Base-by-base conservation (phyloP, 2,329 filamentous ascomycete genomes). In the Zarea fungicola region DNA sequence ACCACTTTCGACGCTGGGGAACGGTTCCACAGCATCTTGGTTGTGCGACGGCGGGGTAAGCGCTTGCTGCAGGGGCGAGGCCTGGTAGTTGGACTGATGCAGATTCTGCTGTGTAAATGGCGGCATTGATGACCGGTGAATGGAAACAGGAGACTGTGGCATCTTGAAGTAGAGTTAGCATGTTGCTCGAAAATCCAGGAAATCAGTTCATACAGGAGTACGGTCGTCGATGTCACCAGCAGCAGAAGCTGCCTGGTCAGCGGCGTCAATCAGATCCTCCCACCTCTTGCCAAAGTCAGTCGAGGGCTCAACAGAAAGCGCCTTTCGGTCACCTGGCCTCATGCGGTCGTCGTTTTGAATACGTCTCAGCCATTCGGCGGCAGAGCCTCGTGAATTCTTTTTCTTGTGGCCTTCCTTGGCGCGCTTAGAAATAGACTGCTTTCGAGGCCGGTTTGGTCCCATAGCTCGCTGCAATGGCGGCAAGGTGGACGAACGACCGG, bases 261-360 rank as follows among this genome's bases (percentile, higher is more conserved):
- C 92, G 45, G 92, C 92, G 67, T 96, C 91, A 56, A 97, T 95
- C 52, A 97, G 76, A 66, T 97, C 92, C 67, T 96, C 89, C 93
- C 92, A 97, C 60, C 92, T 80, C 71, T 93, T 95, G 56, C 89
- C 90, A 68, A 87, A 87, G 52, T 87, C 85, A 18, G 81, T 83
- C 49, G 85, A 80, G 21, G 91, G 90, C 67, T 96, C 92, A 35
- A 88, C 88, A 14, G 89, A 95, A 56, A 87, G 80, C 49, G 89
- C 88, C 69, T 96, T 95, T 54, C 88, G 80, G 59, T 89, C 83
- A 61, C 73, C 74, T 11, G 75, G 73, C 54, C 85, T 85, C 55
- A 89, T 74, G 54, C 86, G 79, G 49, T 81, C 77, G 39, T 81
- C 76, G 54, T 80, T 79, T 54, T 81, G 77, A 19, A 81, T 74